Conservation (phyloP, 2,329 filamentous ascomycete genomes). For the Xylariaceae sp. region DNA sequence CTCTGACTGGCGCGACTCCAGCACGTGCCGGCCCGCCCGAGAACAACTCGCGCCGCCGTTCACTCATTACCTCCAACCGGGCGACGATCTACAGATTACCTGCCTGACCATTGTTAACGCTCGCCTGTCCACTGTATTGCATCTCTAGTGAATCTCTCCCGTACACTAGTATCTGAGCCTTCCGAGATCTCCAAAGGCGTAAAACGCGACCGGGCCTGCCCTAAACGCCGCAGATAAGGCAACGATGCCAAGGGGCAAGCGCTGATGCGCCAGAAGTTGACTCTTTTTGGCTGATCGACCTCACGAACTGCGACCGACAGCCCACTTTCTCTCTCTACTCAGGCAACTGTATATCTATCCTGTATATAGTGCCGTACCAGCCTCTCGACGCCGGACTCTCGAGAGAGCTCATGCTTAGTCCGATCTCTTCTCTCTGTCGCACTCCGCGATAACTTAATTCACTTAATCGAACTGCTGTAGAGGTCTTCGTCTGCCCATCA, state of each 20-base stretch:
- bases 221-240: constrained; percentile 2
- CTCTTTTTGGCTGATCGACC: constrained; percentile 13
- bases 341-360: constrained; percentile 2
- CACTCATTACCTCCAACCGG: neutral
- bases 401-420: constrained; percentile 16
- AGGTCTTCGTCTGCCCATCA: constrained; percentile 35
- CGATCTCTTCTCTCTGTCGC: constrained; percentile 21
- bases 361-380: neutral
- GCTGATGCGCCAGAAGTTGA: constrained; percentile 15
- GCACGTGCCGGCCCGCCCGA: neutral
- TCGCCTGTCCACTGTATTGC: constrained; percentile 1
- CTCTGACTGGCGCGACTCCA: constrained; percentile 2
- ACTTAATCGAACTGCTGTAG: constrained; percentile 22
- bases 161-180: neutral
- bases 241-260: constrained; percentile 18
- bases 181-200: constrained; percentile 1
- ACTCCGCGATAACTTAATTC: constrained; percentile 21
- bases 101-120: neutral
- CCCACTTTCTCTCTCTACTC: neutral
- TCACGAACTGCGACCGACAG: constrained; percentile 9
- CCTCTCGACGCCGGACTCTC: neutral
- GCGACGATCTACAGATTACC: constrained; percentile 11
- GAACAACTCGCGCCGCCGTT: neutral
- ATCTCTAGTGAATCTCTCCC: neutral
- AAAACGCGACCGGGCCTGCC: neutral